Base-by-base conservation (phyloP, 108 stramenopile species). In the Mayamaea pseudoterrestris region DNA sequence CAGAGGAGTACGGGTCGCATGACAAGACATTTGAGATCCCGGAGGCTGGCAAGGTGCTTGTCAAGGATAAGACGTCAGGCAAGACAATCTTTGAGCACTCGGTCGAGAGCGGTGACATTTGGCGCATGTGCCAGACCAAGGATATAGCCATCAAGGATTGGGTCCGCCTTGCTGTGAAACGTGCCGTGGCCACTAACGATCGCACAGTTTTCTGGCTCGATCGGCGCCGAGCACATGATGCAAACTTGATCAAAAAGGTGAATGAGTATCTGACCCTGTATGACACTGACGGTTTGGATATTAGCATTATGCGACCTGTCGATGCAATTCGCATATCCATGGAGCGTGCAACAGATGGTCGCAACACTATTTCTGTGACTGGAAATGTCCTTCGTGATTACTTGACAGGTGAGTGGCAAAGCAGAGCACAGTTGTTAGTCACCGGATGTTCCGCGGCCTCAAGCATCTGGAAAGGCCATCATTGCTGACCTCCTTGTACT, bases 341-440 rank as follows among this genome's bases (percentile, higher is more conserved):
- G 83, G 90, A 90, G 54, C 80, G 93, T 17, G 74, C 73, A n/a
- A 78, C 84, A 8, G 71, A 66, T 30, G 90, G 89, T 29, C 69
- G 79, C 63, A 71, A 94, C 55, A 94, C 93, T 39, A 92, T 94
- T 47, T 79, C 79, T 51, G 90, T 92, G 18, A 94, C 93, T 36
- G 93, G 93, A 41, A 94, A 94, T 74, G 93, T 94, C 14, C 72
- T 94, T 41, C 80, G 93, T 52, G 93, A 94, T 54, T 94, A 94
- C 54, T 55, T 94, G 32, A 74, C 73, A 13, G n/a, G n/a, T n/a
- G n/a, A n/a, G n/a, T n/a, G n/a, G n/a, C n/a, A n/a, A n/a, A n/a
- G n/a, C n/a, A n/a, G n/a, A n/a, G n/a, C n/a, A n/a, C n/a, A n/a
- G n/a, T n/a, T n/a, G n/a, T n/a, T n/a, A n/a, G n/a, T n/a, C n/a